These are phyloP conservation scores for Malassezia japonica DNA, from an alignment of 1,284 basidiomycete genomes.

Conservation along the genomic window DNA sequence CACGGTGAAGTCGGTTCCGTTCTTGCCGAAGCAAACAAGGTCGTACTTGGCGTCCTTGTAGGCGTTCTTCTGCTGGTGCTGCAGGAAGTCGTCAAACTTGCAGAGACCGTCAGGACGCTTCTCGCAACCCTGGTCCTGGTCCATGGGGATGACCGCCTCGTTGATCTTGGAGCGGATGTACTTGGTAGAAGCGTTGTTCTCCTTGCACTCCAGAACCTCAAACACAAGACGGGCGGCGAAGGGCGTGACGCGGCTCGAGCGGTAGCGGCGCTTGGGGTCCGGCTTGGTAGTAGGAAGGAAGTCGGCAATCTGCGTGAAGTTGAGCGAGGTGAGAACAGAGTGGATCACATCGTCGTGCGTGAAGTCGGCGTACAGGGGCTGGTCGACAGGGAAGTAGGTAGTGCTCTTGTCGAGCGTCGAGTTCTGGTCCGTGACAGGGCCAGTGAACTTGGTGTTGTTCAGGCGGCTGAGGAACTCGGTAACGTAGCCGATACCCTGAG, in stretches of 20 bases:
- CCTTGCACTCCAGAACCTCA: conserved; percentile 27
- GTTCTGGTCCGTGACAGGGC: conserved; percentile 31
- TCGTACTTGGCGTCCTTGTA: conserved; percentile 38
- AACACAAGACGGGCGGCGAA: conserved; percentile 30
- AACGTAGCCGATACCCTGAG: conserved; percentile 73
- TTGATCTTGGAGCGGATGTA: conserved; percentile 75
- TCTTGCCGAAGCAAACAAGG: conserved; percentile 33
- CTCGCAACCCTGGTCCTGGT: conserved; percentile 60
- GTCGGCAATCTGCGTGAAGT: conserved; percentile 34
- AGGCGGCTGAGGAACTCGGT: conserved; percentile 40
- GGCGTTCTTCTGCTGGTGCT: conserved; percentile 28
- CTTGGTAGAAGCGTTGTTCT: conserved; percentile 17
- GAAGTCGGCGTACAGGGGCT: conserved; percentile 39
- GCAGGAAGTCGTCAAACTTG: conserved; percentile 64
- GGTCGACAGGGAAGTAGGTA: conserved; percentile 36
- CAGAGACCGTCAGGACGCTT: conserved; percentile 67
- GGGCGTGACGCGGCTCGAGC: conserved; percentile 28
- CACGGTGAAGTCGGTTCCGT: conserved; percentile 32
- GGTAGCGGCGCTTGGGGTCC: conserved; percentile 27
- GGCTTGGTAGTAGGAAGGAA: conserved; percentile 22
- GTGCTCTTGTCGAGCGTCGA: conserved; percentile 27
- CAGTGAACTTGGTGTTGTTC: conserved; percentile 20
- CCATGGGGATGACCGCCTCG: conserved; percentile 56
- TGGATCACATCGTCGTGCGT: conserved; percentile 37
- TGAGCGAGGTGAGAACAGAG: conserved; percentile 35